phyloP scores from a whole-genome alignment of 2,329 filamentous ascomycete genomes.

The Pseudocercospora vitis region DNA sequence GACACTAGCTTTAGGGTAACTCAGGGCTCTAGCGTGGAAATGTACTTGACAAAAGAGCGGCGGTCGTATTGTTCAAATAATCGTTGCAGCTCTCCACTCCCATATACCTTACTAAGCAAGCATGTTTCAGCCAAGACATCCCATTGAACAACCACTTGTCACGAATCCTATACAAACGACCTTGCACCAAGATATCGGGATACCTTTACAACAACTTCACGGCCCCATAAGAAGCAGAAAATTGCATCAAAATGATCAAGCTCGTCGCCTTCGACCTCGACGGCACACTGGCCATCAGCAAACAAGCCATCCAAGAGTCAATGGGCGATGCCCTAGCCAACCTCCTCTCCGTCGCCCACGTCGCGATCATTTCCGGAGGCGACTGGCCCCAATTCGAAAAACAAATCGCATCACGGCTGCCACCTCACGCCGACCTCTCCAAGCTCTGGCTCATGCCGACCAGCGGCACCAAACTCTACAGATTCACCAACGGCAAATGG shows the following conservation, averaged over 20 bases:
- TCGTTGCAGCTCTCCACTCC: no score
- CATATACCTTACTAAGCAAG: no score
- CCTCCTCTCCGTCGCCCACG: slow-evolving; percentile 43
- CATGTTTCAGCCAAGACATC: no score
- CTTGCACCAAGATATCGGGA: no score
- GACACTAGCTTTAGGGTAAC: no score
- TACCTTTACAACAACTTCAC: no score
- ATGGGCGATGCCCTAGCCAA: slow-evolving; percentile 40
- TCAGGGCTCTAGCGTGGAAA: no score
- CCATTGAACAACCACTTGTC: no score
- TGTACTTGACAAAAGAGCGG: no score
- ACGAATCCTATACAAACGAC: no score
- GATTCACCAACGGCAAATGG: slow-evolving; percentile 20
- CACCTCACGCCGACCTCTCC: slow-evolving; percentile 39
- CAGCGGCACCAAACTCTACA: slow-evolving; percentile 46
- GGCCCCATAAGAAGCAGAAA: no score
- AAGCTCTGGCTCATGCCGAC: slow-evolving; percentile 48
- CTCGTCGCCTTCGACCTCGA: slow-evolving; percentile 44
- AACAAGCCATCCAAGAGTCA: slow-evolving; percentile 33
- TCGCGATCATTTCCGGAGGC: slow-evolving; percentile 45
- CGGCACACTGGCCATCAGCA: slow-evolving; percentile 41
- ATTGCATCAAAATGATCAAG: slow-evolving; percentile 38
- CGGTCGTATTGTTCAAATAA: no score
- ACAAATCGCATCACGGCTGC: slow-evolving; percentile 43
- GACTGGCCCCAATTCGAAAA: slow-evolving; percentile 48